phyloP scores from a whole-genome alignment of 2,329 filamentous ascomycete species.

The Colletotrichum melonis region DNA sequence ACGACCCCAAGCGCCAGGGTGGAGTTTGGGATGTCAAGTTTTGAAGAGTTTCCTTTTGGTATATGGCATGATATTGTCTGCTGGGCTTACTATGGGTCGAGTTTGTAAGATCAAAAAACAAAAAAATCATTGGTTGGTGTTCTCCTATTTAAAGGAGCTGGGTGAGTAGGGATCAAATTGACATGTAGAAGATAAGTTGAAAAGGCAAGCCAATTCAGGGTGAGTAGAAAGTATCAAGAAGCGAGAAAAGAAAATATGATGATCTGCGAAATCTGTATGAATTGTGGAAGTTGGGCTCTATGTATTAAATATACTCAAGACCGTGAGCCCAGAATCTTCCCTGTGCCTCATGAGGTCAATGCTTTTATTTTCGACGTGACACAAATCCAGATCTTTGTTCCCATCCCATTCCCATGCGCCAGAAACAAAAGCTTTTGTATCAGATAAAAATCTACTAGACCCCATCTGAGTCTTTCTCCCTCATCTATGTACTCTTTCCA shows the following conservation, averaged over 20 bases:
- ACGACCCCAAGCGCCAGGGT: neutral
- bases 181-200: neutral
- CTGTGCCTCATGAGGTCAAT: neutral
- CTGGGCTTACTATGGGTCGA: too few species aligned
- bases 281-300: neutral
- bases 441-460: neutral
- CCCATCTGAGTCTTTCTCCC: neutral
- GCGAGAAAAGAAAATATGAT: neutral
- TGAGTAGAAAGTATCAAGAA: neutral
- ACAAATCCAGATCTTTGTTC: neutral
- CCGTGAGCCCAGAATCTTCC: neutral
- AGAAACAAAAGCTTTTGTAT: neutral
- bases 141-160: neutral
- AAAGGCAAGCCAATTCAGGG: neutral
- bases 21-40: neutral
- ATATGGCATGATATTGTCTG: too few species aligned
- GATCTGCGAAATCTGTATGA: neutral
- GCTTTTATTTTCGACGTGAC: neutral
- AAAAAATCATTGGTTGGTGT: neutral
- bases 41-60: too few species aligned
- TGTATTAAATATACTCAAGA: neutral
- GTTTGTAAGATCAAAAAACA: too few species aligned
- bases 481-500: slow-evolving; percentile 5
- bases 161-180: neutral
- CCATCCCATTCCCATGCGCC: neutral